Conservation (phyloP, 2,329 filamentous ascomycete genomes). For the Microdochium nivale region DNA sequence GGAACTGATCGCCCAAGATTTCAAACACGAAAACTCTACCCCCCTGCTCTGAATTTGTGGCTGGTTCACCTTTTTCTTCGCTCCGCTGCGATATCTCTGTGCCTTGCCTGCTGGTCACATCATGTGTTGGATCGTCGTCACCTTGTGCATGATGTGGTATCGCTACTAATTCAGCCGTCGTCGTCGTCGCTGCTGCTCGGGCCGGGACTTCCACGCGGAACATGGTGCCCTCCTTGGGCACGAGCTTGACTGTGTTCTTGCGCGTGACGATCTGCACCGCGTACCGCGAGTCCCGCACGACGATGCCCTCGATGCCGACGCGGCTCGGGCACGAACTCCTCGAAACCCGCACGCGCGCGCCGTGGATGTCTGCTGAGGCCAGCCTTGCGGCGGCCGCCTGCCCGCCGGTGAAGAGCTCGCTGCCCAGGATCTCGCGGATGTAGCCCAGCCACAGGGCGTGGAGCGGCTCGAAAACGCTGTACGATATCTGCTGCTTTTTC, state of each 20-base stretch:
- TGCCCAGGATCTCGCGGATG: constrained; percentile 69
- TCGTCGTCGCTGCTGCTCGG: constrained; percentile 17
- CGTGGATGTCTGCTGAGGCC: constrained; percentile 82
- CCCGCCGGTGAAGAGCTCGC: constrained; percentile 47
- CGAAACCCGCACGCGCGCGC: constrained; percentile 74
- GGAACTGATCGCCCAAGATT: constrained; percentile 79
- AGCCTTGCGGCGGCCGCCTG: constrained; percentile 63
- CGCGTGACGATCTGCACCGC: constrained; percentile 77
- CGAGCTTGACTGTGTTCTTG: constrained; percentile 60
- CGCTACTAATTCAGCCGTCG: constrained; percentile 2
- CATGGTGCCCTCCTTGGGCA: constrained; percentile 85
- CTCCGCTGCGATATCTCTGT: not conserved
- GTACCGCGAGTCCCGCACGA: constrained; percentile 80
- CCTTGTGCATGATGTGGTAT: not conserved
- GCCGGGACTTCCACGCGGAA: constrained; percentile 67
- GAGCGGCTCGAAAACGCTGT: constrained; percentile 68
- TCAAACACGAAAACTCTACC: constrained; percentile 62
- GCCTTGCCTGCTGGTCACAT: not conserved
- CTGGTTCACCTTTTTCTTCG: not conserved
- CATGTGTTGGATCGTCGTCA: not conserved
- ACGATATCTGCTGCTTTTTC: constrained; percentile 52
- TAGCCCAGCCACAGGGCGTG: constrained; percentile 78
- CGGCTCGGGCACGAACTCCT: constrained; percentile 71
- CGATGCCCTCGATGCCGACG: constrained; percentile 78
- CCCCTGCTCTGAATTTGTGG: not conserved